Evolutionary conservation across 2,329 filamentous ascomycete genomes (phyloP).

Genomic region (Colletotrichum eleusines): DNA sequence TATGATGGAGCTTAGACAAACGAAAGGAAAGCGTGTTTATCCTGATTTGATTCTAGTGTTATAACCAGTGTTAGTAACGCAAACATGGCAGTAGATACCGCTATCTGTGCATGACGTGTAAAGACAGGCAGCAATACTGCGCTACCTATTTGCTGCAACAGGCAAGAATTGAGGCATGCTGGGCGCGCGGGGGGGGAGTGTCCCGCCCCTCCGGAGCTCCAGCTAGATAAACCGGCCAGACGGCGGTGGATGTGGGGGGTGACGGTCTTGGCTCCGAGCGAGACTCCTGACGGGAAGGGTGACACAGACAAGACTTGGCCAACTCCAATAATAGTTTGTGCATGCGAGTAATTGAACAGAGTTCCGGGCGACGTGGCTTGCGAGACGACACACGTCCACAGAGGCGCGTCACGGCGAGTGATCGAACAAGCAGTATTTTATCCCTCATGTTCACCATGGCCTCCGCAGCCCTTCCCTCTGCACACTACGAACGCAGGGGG

Average conservation of each 20-base stretch:
- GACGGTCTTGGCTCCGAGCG: constrained; percentile 15
- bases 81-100: neutral
- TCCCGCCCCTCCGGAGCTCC: constrained; percentile 11
- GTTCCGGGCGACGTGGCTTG: neutral
- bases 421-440: neutral
- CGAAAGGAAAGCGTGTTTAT: neutral
- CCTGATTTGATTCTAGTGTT: neutral
- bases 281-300: constrained; percentile 21
- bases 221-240: constrained; percentile 21
- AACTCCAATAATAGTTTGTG: neutral
- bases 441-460: neutral
- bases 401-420: neutral
- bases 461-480: neutral
- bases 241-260: constrained; percentile 26
- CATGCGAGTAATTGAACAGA: neutral
- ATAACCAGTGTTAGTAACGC: neutral
- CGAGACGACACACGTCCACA: neutral
- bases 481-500: neutral
- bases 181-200: no score
- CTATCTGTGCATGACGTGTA: constrained; percentile 12
- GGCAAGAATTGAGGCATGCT: no score
- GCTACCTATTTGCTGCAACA: constrained; percentile 9
- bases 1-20: neutral
- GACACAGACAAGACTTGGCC: constrained; percentile 23
- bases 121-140: neutral